Percentiles rank a stretch among this genome's conserved stretches.
These are phyloP conservation scores for Amphibolis antarctica DNA, from an alignment of 106 monocot genomes.

Conservation along the genomic window DNA sequence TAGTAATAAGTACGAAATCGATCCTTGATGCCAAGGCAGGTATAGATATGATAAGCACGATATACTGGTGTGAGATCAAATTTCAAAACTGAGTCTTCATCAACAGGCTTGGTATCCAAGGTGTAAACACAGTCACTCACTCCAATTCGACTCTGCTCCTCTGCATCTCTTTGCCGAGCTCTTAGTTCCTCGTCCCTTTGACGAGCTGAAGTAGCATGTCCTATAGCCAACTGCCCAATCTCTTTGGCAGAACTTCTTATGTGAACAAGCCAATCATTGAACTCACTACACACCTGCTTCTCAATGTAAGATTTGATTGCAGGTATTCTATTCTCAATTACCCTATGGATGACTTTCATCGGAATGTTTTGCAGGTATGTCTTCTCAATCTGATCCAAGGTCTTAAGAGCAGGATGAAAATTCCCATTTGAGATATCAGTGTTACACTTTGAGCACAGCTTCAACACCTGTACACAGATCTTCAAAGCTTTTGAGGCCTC, in stretches of 20 bases:
- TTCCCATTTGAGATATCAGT: conserved; percentile 20
- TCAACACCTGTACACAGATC: conserved; percentile 30
- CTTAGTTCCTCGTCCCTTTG: conserved; percentile 59
- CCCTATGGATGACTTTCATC: conserved; percentile 24
- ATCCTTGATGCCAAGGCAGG: conserved; percentile 54
- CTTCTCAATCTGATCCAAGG: conserved; percentile 36
- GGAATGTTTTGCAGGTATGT: conserved; percentile 30
- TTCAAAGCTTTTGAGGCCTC: conserved; percentile 31
- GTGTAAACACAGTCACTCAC: conserved; percentile 41
- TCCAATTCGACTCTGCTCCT: conserved; percentile 44
- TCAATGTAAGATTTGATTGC: conserved; percentile 47
- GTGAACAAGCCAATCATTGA: conserved; percentile 78
- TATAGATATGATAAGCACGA: conserved; percentile 66
- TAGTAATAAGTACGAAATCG: conserved; percentile 70
- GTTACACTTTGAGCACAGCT: conserved; percentile 40
- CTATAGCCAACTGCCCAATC: conserved; percentile 73
- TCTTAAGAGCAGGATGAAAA: conserved; percentile 44
- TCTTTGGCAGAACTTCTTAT: conserved; percentile 51
- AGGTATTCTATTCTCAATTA: conserved; percentile 37
- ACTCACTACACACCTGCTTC: conserved; percentile 51
- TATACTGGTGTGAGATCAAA: conserved; percentile 77
- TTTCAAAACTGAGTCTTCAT: conserved; percentile 43
- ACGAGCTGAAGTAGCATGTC: conserved; percentile 53
- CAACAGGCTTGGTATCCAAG: conserved; percentile 36
- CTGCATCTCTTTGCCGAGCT: conserved; percentile 50